Percentiles rank a stretch among this genome's conserved stretches.
These are phyloP conservation scores for Wickerhamiella lipophila DNA, from an alignment of 805 yeast species.

Conservation along the genomic window DNA sequence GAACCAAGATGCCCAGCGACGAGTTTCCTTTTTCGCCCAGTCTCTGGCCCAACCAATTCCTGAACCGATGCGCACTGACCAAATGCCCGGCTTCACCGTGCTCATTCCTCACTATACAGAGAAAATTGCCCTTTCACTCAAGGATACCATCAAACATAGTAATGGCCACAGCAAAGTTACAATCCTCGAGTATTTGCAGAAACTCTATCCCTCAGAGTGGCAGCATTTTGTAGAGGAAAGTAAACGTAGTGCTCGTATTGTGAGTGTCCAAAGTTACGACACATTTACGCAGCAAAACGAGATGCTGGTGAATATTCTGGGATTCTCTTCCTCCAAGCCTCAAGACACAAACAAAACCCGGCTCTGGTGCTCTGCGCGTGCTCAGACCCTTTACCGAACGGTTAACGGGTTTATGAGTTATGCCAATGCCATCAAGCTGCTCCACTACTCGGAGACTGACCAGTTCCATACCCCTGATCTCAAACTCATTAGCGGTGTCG, in stretches of 20 bases:
- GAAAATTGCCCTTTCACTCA: slow-evolving; percentile 59
- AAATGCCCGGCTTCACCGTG: slow-evolving; percentile 75
- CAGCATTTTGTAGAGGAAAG: slow-evolving; percentile 65
- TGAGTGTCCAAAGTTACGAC: slow-evolving; percentile 2
- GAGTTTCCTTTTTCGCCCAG: slow-evolving; percentile 82
- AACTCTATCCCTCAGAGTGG: slow-evolving; percentile 68
- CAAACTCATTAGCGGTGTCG: slow-evolving; percentile 25
- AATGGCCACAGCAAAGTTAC: slow-evolving; percentile 54
- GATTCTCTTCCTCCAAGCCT: slow-evolving; percentile 20
- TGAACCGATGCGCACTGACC: slow-evolving; percentile 48
- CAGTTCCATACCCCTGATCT: slow-evolving; percentile 27
- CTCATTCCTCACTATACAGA: slow-evolving; percentile 80
- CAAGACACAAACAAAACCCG: slow-evolving; percentile 45
- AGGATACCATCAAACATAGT: slow-evolving; percentile 62
- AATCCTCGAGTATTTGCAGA: slow-evolving; percentile 65
- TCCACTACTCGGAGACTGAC: slow-evolving; percentile 55
- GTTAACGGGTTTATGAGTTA: slow-evolving; percentile 77
- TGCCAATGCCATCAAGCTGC: slow-evolving; percentile 53
- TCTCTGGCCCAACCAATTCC: slow-evolving; percentile 78
- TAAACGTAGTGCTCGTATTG: slow-evolving; percentile 27
- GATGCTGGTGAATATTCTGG: slow-evolving; percentile 24
- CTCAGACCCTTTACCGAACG: slow-evolving; percentile 75
- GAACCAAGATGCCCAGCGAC: slow-evolving; percentile 65
- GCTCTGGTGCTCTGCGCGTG: slow-evolving; percentile 75
- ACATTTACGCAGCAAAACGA: slow-evolving; percentile 3